phyloP scores from a whole-genome alignment of 371 early-diverging fungal genomes.

The Rhizopus arrhizus region DNA sequence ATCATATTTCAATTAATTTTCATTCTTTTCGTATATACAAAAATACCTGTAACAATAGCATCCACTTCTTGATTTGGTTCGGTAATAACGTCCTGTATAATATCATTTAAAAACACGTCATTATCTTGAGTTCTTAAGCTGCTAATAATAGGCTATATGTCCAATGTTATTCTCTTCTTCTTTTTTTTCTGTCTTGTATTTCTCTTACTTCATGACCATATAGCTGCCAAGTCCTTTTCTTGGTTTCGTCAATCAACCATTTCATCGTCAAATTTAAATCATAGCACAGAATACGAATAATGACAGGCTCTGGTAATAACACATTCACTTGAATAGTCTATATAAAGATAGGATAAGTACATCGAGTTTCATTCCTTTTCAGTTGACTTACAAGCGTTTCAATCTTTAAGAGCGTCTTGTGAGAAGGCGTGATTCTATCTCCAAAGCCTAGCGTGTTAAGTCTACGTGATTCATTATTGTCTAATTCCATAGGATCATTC shows the following conservation, averaged over 20 bases:
- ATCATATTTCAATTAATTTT: neutral
- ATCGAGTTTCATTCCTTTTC: neutral
- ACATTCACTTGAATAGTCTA: conserved; percentile 12
- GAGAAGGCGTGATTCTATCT: conserved; percentile 4
- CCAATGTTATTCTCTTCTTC: neutral
- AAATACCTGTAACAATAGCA: conserved; percentile 23
- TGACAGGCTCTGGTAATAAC: neutral
- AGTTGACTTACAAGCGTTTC: neutral
- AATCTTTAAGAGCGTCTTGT: neutral
- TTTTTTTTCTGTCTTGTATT: conserved; percentile 22
- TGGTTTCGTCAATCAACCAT: conserved; percentile 28
- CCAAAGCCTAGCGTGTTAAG: neutral
- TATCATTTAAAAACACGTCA: conserved; percentile 22
- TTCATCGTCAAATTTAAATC: conserved; percentile 12
- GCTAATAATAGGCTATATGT: conserved; percentile 25
- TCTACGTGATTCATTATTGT: neutral
- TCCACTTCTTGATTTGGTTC: conserved; percentile 15
- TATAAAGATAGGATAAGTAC: neutral
- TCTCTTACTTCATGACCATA: conserved; percentile 18
- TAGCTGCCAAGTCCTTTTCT: conserved; percentile 26
- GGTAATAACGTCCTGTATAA: conserved; percentile 16
- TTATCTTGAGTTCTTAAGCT: conserved; percentile 17
- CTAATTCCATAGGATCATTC: conserved; percentile 2
- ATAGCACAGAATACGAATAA: conserved; percentile 14
- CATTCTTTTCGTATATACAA: neutral